These are phyloP conservation scores for Wallacemonas sp. DNA, from an alignment of 208 protist species.

Conservation along the genomic window DNA sequence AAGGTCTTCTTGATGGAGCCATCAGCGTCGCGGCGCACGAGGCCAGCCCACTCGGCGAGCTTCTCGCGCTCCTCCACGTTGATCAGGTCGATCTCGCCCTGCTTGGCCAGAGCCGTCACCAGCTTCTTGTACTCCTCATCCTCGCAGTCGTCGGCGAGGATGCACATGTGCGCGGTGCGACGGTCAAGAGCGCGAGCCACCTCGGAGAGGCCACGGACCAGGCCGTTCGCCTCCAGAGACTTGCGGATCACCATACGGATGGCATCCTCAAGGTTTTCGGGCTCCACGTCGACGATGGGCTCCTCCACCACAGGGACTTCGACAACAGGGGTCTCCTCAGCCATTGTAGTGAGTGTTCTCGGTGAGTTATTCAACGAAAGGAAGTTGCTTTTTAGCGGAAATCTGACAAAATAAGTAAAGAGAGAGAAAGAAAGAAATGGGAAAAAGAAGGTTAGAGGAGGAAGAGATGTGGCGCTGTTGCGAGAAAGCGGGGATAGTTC, in stretches of 20 bases:
- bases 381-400: slow-evolving; percentile 17
- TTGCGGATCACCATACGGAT: slow-evolving; percentile 88
- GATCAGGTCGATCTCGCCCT: slow-evolving; percentile 88
- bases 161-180: slow-evolving; percentile 82
- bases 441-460: neutral
- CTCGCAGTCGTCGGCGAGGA: slow-evolving; percentile 92
- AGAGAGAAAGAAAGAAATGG: slow-evolving; percentile 14
- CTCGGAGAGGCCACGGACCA: slow-evolving; percentile 87
- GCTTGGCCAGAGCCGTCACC: slow-evolving; percentile 77
- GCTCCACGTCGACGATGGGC: slow-evolving; percentile 56
- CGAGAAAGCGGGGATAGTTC: too few species aligned
- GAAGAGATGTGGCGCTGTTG: neutral
- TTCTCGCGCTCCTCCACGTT: slow-evolving; percentile 85
- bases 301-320: slow-evolving; percentile 65
- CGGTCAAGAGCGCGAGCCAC: slow-evolving; percentile 85
- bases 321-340: slow-evolving; percentile 80
- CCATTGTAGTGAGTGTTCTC: slow-evolving; percentile 47
- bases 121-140: slow-evolving; percentile 93
- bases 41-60: slow-evolving; percentile 82
- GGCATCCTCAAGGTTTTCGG: slow-evolving; percentile 81
- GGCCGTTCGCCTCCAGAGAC: slow-evolving; percentile 84
- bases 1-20: slow-evolving; percentile 80
- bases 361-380: neutral
- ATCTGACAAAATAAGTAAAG: too few species aligned
- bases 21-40: slow-evolving; percentile 48